Evolutionary conservation across 208 protist species (phyloP), one percentile per base, ranked within the genome.

Genomic region (Entamoeba histolytica): DNA sequence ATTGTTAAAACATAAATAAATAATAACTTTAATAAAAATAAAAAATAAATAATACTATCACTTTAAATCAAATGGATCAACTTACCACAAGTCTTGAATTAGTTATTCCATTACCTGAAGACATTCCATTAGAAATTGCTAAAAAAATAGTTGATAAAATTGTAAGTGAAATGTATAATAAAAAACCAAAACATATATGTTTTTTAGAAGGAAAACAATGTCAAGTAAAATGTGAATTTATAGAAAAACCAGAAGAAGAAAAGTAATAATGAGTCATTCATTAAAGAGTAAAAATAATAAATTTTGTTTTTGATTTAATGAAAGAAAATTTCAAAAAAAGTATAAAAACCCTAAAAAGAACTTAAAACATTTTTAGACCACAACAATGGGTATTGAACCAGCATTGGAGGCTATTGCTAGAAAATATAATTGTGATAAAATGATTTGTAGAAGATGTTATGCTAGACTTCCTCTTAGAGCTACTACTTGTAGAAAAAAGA

Each of bases 401-500:
- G 98, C 98, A 44, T 97, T 99, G 49, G 95, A 97, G 91, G 96
- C 97, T 23, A 96, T 99, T 31, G 98, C 98, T 69, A 95, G 97
- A 94, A 98, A 99, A 96, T 98, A 97, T 97, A 99, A 99, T 14
- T 92, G 92, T 8, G 55, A 95, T 49, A 93, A 93, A 5, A 69
- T 93, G 73, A 93, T 94, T 51, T 94, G 94, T 50, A 57, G 94
- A 91, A 96, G 93, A 57, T 99, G 98, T 97, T 99, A 99, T 95
- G 98, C 98, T 93, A 97, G 98, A 95, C 97, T 99, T 52, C 98
- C 97, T 93, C 96, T 97, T 55, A 98, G 98, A 93, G 98, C 98
- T 69, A 97, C 95, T 52, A 99, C 99, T 97, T 99, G 98, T 98
- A 96, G 98, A 95, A 99, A 99, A 97, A 99, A 99, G 97, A 98